Conservation (phyloP, 305 asterid species). For the Fraxinus greggii region DNA sequence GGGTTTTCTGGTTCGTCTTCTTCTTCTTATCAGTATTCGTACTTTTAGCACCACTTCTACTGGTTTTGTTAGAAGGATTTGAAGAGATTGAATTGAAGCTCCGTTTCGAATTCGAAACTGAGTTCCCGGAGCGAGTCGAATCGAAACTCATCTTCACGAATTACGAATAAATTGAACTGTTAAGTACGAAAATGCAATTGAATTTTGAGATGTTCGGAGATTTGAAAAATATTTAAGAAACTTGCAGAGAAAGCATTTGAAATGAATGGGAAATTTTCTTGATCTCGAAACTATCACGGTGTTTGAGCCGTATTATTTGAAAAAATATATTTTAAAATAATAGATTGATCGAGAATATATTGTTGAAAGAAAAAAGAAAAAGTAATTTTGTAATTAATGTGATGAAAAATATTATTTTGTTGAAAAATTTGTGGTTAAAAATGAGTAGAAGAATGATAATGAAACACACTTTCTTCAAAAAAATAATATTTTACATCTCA, state of each 20-base stretch:
- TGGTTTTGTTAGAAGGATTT: constrained; percentile 37
- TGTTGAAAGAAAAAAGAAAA: too few species aligned
- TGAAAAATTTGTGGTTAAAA: too few species aligned
- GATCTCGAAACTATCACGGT: background rate
- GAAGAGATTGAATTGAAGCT: constrained; percentile 54
- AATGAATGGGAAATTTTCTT: constrained; percentile 16
- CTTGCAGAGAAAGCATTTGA: constrained; percentile 17
- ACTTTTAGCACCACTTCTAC: constrained; percentile 33
- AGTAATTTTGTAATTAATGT: too few species aligned
- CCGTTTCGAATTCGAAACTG: constrained; percentile 56
- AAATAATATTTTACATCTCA: too few species aligned
- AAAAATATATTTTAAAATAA: too few species aligned
- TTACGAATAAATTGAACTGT: background rate
- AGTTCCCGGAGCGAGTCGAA: constrained; percentile 32
- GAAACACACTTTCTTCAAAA: too few species aligned
- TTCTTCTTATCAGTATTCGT: constrained; percentile 46
- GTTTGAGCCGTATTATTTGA: too few species aligned
- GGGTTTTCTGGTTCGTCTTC: constrained; percentile 62
- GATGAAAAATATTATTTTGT: too few species aligned
- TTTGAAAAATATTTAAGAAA: background rate
- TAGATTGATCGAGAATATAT: too few species aligned
- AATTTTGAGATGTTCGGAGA: background rate
- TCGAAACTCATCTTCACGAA: constrained; percentile 33
- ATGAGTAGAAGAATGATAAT: too few species aligned
- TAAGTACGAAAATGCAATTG: background rate